A percentile compares a stretch with the other conserved stretches of the same genome.
These are phyloP conservation scores for Xylariaceae sp. DNA, from an alignment of 2,329 filamentous ascomycete genomes.

Conservation along the genomic window DNA sequence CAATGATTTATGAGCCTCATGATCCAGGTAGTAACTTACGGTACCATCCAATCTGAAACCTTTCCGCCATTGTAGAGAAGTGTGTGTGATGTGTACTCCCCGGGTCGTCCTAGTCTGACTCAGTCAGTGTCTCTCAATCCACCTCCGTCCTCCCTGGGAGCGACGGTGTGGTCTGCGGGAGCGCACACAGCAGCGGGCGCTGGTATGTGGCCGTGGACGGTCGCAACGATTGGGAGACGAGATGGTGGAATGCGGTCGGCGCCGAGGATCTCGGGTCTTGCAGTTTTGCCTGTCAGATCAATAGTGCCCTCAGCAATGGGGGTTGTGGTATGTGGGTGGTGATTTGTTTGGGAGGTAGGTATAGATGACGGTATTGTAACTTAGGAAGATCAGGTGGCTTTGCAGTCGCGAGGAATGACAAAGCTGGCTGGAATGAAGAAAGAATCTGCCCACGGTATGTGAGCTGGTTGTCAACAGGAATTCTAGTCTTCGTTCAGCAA, in stretches of 20 bases:
- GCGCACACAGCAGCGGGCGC: conserved; percentile 23
- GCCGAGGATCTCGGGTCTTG: conserved; percentile 11
- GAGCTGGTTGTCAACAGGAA: conserved; percentile 22
- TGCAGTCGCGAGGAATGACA: conserved; percentile 14
- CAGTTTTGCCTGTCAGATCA: conserved; percentile 25
- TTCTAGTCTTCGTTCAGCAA: conserved; percentile 19
- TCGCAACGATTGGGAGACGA: conserved; percentile 6
- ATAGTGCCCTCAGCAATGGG: conserved; percentile 17
- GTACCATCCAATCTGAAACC: conserved; percentile 31
- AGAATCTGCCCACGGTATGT: conserved; percentile 18
- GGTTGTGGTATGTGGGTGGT: conserved; percentile 12
- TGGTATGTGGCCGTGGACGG: conserved; percentile 9
- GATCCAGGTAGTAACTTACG: conserved; percentile 22
- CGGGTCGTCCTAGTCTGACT: not conserved
- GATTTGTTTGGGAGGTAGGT: conserved; percentile 15
- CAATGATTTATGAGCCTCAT: not conserved
- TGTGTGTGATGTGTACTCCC: conserved; percentile 16
- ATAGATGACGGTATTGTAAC: conserved; percentile 25
- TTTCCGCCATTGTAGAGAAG: conserved; percentile 22
- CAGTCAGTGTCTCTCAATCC: conserved; percentile 21
- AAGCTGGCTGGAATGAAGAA: conserved; percentile 22
- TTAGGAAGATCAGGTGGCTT: conserved; percentile 27
- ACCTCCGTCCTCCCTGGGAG: conserved; percentile 31
- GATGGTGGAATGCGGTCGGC: conserved; percentile 15
- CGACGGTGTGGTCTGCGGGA: conserved; percentile 25